Percentiles rank a stretch among this genome's conserved stretches.
phyloP scores from a whole-genome alignment of 2,329 filamentous ascomycete genomes.

The Colletotrichum sp. region DNA sequence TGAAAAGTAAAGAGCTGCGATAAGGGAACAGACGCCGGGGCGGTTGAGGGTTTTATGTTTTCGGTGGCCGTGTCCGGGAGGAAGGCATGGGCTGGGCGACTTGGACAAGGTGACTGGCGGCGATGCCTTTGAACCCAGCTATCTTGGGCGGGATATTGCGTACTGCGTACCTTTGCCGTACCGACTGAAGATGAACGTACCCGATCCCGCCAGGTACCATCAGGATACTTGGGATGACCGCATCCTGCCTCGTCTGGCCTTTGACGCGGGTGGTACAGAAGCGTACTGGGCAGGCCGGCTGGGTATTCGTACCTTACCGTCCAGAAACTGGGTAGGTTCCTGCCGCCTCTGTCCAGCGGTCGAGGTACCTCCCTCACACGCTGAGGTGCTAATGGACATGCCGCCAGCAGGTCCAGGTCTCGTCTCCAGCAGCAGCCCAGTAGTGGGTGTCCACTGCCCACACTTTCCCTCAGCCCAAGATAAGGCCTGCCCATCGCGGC shows the following conservation, averaged over 20 bases:
- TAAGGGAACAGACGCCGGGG: constrained; percentile 9
- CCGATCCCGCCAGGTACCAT: constrained; percentile 7
- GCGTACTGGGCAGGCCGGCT: neutral
- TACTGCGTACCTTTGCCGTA: neutral
- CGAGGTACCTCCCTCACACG: neutral
- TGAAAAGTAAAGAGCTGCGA: neutral
- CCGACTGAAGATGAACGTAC: neutral
- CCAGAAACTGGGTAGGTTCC: neutral
- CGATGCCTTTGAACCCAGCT: constrained; percentile 12
- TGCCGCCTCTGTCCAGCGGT: neutral
- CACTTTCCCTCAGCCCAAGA: constrained; percentile 13
- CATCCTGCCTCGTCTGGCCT: neutral
- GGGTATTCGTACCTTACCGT: neutral
- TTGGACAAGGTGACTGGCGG: neutral
- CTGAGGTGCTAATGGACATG: neutral
- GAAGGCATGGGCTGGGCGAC: constrained; percentile 2
- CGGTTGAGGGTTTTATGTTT: constrained; percentile 27
- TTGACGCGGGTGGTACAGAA: constrained; percentile 7
- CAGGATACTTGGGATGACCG: constrained; percentile 10
- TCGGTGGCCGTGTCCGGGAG: neutral
- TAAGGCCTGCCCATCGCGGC: constrained; percentile 15
- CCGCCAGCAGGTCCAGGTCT: neutral
- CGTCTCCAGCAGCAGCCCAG: neutral
- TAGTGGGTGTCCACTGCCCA: neutral
- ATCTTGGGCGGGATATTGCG: neutral